A percentile compares a stretch with the other conserved stretches of the same genome.
Evolutionary conservation across 306 rosid species (phyloP).

Genomic region (Cicer cuneatum): DNA sequence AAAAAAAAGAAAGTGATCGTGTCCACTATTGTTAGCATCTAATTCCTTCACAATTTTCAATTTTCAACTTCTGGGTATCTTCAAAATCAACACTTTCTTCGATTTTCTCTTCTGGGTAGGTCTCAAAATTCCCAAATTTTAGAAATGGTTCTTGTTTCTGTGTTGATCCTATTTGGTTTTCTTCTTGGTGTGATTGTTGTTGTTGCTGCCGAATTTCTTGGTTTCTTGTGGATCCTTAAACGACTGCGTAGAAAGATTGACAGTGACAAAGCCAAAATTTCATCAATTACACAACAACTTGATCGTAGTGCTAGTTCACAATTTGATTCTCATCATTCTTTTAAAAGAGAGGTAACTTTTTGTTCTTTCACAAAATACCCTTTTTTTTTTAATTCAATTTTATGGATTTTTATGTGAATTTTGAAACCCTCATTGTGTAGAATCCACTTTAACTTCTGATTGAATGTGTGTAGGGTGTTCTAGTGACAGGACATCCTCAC

Average conservation of each 20-base stretch:
- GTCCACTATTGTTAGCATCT: slow-evolving; percentile 21
- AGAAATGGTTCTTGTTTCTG: slow-evolving; percentile 49
- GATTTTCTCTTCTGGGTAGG: slow-evolving; percentile 38
- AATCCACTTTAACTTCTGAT: not conserved
- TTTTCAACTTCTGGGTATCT: slow-evolving; percentile 33
- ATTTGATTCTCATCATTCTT: slow-evolving; percentile 58
- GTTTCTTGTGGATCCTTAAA: slow-evolving; percentile 51
- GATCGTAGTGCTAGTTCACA: slow-evolving; percentile 1
- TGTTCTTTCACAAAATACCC: slow-evolving; percentile 9
- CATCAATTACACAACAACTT: slow-evolving; percentile 28
- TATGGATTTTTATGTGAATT: not conserved
- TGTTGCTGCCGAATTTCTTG: slow-evolving; percentile 63
- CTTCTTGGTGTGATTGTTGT: slow-evolving; percentile 66
- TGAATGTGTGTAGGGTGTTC: no score
- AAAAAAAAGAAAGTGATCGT: not conserved
- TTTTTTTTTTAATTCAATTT: not conserved
- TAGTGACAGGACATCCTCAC: no score
- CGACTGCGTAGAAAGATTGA: slow-evolving; percentile 55
- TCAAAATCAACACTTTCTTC: not conserved
- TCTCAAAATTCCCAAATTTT: not conserved
- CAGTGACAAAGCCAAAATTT: slow-evolving; percentile 45
- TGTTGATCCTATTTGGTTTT: slow-evolving; percentile 66
- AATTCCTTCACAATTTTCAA: slow-evolving; percentile 35
- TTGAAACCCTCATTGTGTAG: slow-evolving; percentile 21
- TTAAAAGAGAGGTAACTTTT: slow-evolving; percentile 68